Conservation (phyloP, 306 rosid genomes). For the Sechiopsis laciniata region DNA sequence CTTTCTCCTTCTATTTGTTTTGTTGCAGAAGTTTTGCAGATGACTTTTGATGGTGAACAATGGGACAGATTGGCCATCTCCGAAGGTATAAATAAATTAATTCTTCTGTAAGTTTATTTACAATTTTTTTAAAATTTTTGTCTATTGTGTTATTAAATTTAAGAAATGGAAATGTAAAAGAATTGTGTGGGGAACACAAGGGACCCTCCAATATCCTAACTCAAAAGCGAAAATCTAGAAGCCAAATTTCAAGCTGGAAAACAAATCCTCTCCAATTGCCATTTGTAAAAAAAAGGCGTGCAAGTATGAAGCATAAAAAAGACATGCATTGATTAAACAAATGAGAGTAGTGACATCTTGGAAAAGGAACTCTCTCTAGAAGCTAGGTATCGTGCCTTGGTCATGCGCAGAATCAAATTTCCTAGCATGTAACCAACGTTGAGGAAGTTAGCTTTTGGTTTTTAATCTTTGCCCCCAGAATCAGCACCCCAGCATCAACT, state of each 20-base stretch:
- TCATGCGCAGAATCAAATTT: too few relatives aligned
- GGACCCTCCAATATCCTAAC: constrained; percentile 3
- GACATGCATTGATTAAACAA: neutral
- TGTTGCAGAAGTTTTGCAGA: constrained; percentile 76
- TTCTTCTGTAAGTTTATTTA: neutral
- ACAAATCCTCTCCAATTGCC: neutral
- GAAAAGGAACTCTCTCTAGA: too few relatives aligned
- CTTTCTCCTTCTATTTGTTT: constrained; percentile 24
- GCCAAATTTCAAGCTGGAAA: neutral
- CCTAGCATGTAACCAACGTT: neutral
- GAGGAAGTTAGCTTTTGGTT: neutral
- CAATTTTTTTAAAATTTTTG: too few relatives aligned
- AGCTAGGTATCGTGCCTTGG: too few relatives aligned
- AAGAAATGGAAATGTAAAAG: neutral
- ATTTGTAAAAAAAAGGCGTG: neutral
- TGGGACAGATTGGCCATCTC: constrained; percentile 46
- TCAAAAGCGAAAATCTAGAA: neutral
- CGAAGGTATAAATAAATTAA: constrained; percentile 53
- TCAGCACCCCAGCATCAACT: neutral
- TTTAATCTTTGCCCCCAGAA: too few relatives aligned
- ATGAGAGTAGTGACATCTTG: neutral
- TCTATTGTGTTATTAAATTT: neutral
- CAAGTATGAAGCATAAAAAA: neutral
- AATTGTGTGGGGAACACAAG: neutral
- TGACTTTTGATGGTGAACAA: constrained; percentile 50